Conservation (phyloP, 2,329 filamentous ascomycete species). For the Trichoderma sp. region DNA sequence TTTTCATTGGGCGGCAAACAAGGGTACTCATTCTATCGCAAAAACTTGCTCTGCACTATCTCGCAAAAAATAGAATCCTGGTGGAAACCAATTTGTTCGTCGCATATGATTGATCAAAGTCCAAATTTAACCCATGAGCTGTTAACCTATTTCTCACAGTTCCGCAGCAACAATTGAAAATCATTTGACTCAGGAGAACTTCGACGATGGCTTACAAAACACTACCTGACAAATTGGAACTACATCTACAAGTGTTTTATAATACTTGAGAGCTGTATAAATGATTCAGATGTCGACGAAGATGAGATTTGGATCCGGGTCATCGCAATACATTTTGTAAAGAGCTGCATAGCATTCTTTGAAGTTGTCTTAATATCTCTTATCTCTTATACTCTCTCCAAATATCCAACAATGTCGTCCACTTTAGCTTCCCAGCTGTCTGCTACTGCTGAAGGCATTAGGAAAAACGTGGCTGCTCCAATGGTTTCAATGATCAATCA, state of each 20-base stretch:
- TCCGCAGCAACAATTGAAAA: neutral
- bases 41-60: neutral
- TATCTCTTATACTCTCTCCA: neutral
- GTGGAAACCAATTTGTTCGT: neutral
- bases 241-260: too few species aligned
- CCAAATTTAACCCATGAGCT: neutral
- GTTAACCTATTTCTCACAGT: neutral
- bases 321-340: neutral
- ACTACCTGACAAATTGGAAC: neutral
- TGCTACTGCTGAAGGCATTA: neutral
- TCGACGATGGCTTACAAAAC: neutral
- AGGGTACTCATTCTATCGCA: neutral
- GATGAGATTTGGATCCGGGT: neutral
- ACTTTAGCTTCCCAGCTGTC: constrained; percentile 5
- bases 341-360: neutral
- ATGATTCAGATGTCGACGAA: neutral
- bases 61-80: neutral
- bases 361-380: neutral
- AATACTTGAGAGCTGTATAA: neutral
- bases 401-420: neutral
- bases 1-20: neutral
- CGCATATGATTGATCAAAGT: neutral
- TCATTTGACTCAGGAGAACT: neutral
- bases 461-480: neutral
- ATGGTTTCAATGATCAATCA: neutral